Conservation (phyloP, 73 alveolate species). For the Paramecium sonneborni region DNA sequence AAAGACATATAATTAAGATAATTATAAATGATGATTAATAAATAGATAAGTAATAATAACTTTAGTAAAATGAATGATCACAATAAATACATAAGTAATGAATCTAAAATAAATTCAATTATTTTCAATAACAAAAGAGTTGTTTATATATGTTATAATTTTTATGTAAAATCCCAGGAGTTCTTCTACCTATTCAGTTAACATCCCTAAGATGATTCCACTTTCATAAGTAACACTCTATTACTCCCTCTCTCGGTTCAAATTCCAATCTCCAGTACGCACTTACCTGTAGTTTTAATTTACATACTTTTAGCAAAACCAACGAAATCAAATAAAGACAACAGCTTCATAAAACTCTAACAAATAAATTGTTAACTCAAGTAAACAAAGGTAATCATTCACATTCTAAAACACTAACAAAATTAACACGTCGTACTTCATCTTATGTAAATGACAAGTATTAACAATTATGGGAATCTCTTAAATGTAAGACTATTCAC, state of each 20-base stretch:
- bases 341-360: not conserved
- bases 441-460: not conserved
- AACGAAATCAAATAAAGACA: not conserved
- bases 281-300: constrained; percentile 15
- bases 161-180: constrained; percentile 18
- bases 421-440: not conserved
- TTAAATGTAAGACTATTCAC: not conserved
- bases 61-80: not conserved
- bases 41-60: not conserved
- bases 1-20: too few species aligned
- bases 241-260: not conserved
- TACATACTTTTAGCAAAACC: constrained; percentile 22
- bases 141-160: not conserved
- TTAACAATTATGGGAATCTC: constrained; percentile 22
- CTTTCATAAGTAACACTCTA: not conserved
- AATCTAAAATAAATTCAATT: not conserved
- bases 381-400: not conserved
- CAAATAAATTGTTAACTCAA: not conserved
- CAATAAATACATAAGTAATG: not conserved
- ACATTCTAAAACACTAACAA: not conserved
- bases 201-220: constrained; percentile 30
- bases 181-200: not conserved
- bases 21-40: not conserved
- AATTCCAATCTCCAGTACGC: constrained; percentile 38
- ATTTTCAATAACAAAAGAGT: not conserved